phyloP scores from a whole-genome alignment of 495 filamentous ascomycete species.

The Talaromyces wortmannii region DNA sequence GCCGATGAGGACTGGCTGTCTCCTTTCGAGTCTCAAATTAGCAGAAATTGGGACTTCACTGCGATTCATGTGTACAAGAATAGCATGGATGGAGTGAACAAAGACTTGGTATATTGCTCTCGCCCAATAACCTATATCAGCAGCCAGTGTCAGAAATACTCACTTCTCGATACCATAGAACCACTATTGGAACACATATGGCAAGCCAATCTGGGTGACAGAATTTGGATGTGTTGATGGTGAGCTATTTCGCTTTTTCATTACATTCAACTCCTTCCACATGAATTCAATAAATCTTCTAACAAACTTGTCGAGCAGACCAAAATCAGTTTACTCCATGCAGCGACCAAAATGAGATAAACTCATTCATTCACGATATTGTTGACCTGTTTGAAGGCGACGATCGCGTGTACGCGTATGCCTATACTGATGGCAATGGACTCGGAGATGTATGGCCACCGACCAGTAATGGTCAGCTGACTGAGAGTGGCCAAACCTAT shows the following conservation, averaged over 20 bases:
- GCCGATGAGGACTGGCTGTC: conserved; percentile 15
- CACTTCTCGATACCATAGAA: not conserved
- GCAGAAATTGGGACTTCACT: conserved; percentile 15
- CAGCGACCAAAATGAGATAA: conserved; percentile 11
- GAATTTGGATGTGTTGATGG: conserved; percentile 21
- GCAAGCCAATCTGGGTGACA: conserved; percentile 16
- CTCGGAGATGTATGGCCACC: conserved; percentile 14
- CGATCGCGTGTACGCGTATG: conserved; percentile 15
- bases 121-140: not conserved
- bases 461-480: conserved; percentile 12
- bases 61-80: conserved; percentile 18
- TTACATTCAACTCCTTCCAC: no score
- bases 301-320: not conserved
- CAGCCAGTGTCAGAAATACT: not conserved
- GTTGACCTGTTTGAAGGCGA: conserved; percentile 13
- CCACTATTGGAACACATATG: conserved; percentile 15
- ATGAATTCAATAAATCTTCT: not conserved
- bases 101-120: conserved; percentile 10
- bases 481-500: conserved; percentile 13
- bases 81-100: conserved; percentile 9
- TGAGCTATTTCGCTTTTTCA: not conserved
- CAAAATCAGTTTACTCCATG: not conserved
- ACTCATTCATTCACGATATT: conserved; percentile 12
- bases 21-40: conserved; percentile 7
- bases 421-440: conserved; percentile 14